Conservation (phyloP, 2,329 filamentous ascomycete species). For the Epichloe elymi region DNA sequence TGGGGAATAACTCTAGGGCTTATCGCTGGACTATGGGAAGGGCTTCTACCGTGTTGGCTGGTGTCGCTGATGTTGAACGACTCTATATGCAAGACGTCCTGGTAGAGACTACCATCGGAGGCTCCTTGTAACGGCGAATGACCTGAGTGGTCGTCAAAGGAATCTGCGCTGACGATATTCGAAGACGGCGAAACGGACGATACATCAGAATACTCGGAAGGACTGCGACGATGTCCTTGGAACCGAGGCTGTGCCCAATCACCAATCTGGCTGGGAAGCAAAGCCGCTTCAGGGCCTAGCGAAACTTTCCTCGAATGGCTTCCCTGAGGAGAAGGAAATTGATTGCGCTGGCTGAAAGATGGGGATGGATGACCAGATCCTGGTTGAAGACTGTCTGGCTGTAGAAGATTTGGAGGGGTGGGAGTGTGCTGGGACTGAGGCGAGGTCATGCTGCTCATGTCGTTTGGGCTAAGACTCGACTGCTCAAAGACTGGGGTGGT, state of each 20-base stretch:
- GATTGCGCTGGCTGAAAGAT: constrained; percentile 41
- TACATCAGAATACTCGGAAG: constrained; percentile 87
- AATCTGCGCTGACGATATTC: constrained; percentile 63
- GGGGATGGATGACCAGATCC: constrained; percentile 43
- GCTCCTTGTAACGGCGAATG: constrained; percentile 72
- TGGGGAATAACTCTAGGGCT: constrained; percentile 48
- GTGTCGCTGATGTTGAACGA: constrained; percentile 70
- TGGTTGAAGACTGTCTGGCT: constrained; percentile 32
- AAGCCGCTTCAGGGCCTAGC: constrained; percentile 42
- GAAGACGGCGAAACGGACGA: constrained; percentile 78
- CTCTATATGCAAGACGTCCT: constrained; percentile 64
- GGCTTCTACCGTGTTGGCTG: constrained; percentile 64
- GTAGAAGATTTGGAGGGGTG: constrained; percentile 42
- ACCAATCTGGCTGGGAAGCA: constrained; percentile 36
- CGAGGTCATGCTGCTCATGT: constrained; percentile 41
- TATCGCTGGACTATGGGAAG: constrained; percentile 60
- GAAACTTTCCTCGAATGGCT: constrained; percentile 43
- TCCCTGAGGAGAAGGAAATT: constrained; percentile 37
- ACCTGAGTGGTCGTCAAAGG: constrained; percentile 58
- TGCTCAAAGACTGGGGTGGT: constrained; percentile 48
- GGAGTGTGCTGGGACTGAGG: constrained; percentile 42
- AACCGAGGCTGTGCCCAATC: constrained; percentile 51
- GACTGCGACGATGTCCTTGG: constrained; percentile 67
- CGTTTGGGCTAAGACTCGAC: constrained; percentile 28
- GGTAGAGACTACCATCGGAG: constrained; percentile 59